Evolutionary conservation across 192 early-diverging fungal genomes (phyloP).

Genomic region (Dissophora globulifera): DNA sequence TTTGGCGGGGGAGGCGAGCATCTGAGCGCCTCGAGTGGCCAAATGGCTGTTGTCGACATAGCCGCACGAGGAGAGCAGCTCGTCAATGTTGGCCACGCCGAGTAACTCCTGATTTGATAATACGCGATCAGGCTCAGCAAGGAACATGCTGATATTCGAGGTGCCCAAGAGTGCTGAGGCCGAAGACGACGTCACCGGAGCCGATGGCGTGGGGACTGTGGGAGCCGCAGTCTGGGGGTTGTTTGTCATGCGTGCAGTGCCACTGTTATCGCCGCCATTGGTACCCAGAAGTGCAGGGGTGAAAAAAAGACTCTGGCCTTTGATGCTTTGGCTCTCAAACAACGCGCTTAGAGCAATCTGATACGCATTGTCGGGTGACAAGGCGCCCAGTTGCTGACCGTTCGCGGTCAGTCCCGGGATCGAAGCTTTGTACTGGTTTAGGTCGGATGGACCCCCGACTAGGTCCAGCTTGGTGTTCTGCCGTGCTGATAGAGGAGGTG

Average conservation of each 20-base stretch:
- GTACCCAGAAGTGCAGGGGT: constrained; percentile 14
- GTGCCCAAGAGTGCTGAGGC: constrained; percentile 8
- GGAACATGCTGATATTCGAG: constrained; percentile 6
- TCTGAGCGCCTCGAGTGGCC: not conserved
- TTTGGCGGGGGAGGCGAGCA: constrained; percentile 23
- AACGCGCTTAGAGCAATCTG: constrained; percentile 40
- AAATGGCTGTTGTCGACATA: not conserved
- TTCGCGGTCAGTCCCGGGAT: constrained; percentile 19
- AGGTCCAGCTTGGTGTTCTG: constrained; percentile 32
- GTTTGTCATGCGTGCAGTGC: not conserved
- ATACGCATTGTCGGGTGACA: constrained; percentile 31
- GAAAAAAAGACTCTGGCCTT: constrained; percentile 1
- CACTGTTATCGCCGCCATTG: not conserved
- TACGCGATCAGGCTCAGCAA: constrained; percentile 24
- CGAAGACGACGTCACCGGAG: not conserved
- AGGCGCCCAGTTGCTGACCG: not conserved
- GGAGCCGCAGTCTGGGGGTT: not conserved
- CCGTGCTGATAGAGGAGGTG: constrained; percentile 15
- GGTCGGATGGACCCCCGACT: constrained; percentile 35
- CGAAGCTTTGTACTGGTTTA: constrained; percentile 23
- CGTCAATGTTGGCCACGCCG: constrained; percentile 32
- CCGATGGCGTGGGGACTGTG: not conserved
- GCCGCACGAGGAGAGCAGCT: constrained; percentile 35
- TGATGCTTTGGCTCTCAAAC: constrained; percentile 20
- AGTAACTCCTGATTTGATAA: constrained; percentile 31